Percentiles rank a stretch among this genome's conserved stretches.
Evolutionary conservation across 257 asterid genomes (phyloP).

Genomic region (Nyctanthes arbortristis): DNA sequence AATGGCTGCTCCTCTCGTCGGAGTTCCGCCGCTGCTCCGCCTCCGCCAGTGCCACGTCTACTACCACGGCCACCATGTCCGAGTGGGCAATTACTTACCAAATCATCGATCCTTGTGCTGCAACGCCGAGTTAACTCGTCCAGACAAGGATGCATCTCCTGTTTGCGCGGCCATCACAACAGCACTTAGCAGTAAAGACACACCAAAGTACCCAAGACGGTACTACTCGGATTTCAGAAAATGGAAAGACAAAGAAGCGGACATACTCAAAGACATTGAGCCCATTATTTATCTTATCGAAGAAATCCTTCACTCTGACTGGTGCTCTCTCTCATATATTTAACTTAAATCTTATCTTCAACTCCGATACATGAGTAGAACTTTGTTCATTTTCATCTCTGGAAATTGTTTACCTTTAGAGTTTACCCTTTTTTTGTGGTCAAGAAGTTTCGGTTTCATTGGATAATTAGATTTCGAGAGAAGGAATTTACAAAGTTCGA

Average conservation of each 20-base stretch:
- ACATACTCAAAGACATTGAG: slow-evolving; percentile 66
- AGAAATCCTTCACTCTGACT: slow-evolving; percentile 73
- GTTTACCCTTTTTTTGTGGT: not conserved
- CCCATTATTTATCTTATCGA: slow-evolving; percentile 59
- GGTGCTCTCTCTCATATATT: slow-evolving; percentile 33
- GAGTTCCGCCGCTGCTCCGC: slow-evolving; percentile 59
- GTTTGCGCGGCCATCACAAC: slow-evolving; percentile 21
- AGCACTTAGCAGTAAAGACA: slow-evolving; percentile 28
- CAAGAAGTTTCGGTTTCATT: not conserved
- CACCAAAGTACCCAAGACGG: slow-evolving; percentile 34
- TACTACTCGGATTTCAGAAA: slow-evolving; percentile 57
- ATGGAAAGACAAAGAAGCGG: slow-evolving; percentile 70
- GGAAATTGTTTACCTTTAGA: not conserved
- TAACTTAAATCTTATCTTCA: slow-evolving; percentile 11
- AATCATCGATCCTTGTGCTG: slow-evolving; percentile 40
- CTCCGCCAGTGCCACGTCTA: too few relatives aligned
- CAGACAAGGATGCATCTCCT: slow-evolving; percentile 29
- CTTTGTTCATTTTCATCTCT: not conserved
- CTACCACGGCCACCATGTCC: slow-evolving; percentile 32
- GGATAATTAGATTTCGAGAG: not conserved
- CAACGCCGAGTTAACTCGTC: slow-evolving; percentile 36
- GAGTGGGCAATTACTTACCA: slow-evolving; percentile 21
- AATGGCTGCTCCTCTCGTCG: slow-evolving; percentile 67
- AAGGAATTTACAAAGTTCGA: not conserved
- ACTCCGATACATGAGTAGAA: not conserved